A percentile compares a stretch with the other conserved stretches of the same genome.
Conservation (phyloP, 805 yeast species). For the Candida boleticola region DNA sequence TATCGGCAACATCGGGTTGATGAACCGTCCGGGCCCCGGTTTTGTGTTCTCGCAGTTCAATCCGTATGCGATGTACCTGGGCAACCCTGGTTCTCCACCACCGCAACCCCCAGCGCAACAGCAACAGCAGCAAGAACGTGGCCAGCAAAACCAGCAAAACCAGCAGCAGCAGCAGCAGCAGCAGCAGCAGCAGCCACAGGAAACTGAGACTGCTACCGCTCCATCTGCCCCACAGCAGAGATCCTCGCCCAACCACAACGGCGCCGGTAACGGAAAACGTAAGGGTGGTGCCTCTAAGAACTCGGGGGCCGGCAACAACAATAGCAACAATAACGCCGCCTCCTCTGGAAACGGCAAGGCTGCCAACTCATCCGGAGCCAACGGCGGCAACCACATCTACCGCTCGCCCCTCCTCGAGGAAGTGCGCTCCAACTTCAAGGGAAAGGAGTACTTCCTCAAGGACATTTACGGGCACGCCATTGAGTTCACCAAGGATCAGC, state of each 20-base stretch:
- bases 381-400: slow-evolving; percentile 47
- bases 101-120: slow-evolving; percentile 14
- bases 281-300: not conserved
- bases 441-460: slow-evolving; percentile 57
- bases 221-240: slow-evolving; percentile 5
- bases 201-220: slow-evolving; percentile 7
- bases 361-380: slow-evolving; percentile 13
- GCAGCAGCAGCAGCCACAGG: not conserved
- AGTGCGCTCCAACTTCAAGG: slow-evolving; percentile 64
- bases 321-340: not conserved
- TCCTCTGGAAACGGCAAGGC: slow-evolving; percentile 14
- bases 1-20: slow-evolving; percentile 29
- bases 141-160: slow-evolving; percentile 1
- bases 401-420: slow-evolving; percentile 83
- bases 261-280: not conserved
- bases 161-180: not conserved
- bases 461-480: slow-evolving; percentile 84
- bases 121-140: not conserved
- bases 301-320: not conserved
- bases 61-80: slow-evolving; percentile 43
- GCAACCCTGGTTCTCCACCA: slow-evolving; percentile 17
- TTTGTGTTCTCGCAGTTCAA: slow-evolving; percentile 49
- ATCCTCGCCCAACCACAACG: not conserved
- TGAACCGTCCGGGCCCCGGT: slow-evolving; percentile 35
- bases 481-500: slow-evolving; percentile 94